Percentiles rank a stretch among this genome's conserved stretches.
phyloP scores from a whole-genome alignment of 164 flowering plant genomes.

The Brasenia schreberi region DNA sequence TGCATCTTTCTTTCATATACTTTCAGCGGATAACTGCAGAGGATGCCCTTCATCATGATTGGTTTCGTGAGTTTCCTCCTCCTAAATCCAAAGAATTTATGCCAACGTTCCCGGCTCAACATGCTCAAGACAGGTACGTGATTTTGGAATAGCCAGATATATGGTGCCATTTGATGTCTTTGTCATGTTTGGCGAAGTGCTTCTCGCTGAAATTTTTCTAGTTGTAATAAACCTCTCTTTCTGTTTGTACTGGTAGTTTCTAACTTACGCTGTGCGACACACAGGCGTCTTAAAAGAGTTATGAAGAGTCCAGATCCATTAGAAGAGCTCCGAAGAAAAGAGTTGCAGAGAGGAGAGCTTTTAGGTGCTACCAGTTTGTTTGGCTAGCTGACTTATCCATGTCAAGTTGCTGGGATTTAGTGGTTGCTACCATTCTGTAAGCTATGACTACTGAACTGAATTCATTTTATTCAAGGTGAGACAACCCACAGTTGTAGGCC shows the following conservation, averaged over 20 bases:
- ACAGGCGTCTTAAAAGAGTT: conserved; percentile 56
- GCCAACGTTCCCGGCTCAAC: conserved; percentile 44
- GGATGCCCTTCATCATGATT: conserved; percentile 59
- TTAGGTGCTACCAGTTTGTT: conserved; percentile 44
- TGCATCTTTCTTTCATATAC: not conserved
- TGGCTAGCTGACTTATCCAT: conserved; percentile 7
- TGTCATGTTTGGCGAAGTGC: not conserved
- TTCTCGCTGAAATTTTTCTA: not conserved
- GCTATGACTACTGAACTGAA: not conserved
- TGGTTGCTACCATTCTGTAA: not conserved
- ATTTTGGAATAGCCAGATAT: not conserved
- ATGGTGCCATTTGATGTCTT: not conserved
- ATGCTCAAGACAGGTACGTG: conserved; percentile 24
- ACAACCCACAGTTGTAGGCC: not conserved
- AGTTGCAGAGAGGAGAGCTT: conserved; percentile 46
- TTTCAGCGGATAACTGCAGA: conserved; percentile 60
- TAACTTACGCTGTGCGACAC: not conserved
- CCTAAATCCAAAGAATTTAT: conserved; percentile 51
- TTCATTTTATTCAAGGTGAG: not conserved
- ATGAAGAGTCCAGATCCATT: conserved; percentile 91
- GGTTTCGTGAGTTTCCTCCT: conserved; percentile 69
- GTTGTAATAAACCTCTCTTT: not conserved
- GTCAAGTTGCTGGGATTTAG: not conserved
- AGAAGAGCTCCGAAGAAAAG: conserved; percentile 81
- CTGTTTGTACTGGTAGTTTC: not conserved